phyloP scores from a whole-genome alignment of 768 basidiomycete genomes.

The Hypholoma sublateritium region DNA sequence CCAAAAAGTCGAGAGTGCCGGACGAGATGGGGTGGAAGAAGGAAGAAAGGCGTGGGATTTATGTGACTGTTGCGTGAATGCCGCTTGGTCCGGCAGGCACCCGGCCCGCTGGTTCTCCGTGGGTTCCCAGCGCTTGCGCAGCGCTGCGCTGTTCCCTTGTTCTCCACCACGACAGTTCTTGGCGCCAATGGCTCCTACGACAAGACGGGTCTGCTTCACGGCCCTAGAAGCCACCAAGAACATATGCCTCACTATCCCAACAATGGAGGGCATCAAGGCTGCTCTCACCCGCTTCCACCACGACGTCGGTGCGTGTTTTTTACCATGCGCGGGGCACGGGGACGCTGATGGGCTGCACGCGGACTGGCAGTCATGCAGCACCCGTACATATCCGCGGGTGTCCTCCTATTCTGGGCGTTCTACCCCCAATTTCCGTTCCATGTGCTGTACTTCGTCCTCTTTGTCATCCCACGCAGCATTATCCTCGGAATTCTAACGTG shows the following conservation, averaged over 20 bases:
- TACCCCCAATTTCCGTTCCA: conserved; percentile 20
- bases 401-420: conserved; percentile 19
- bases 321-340: background rate
- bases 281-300: conserved; percentile 11
- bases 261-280: conserved; percentile 14
- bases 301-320: conserved; percentile 16
- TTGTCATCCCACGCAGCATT: conserved; percentile 14
- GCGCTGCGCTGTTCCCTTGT: too few species aligned
- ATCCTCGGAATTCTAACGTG: conserved; percentile 15
- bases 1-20: too few species aligned
- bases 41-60: too few species aligned
- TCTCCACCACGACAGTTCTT: too few species aligned
- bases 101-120: too few species aligned
- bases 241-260: conserved; percentile 12
- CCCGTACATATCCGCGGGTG: conserved; percentile 16
- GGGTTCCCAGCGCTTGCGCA: too few species aligned
- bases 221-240: conserved; percentile 11
- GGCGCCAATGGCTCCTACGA: conserved; percentile 12
- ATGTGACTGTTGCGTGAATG: too few species aligned
- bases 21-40: too few species aligned
- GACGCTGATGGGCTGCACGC: background rate
- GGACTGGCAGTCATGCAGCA: conserved; percentile 13
- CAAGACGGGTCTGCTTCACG: conserved; percentile 13
- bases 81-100: too few species aligned
- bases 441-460: conserved; percentile 15